Conservation (phyloP, 1,284 basidiomycete genomes). For the Ustilago lituana region DNA sequence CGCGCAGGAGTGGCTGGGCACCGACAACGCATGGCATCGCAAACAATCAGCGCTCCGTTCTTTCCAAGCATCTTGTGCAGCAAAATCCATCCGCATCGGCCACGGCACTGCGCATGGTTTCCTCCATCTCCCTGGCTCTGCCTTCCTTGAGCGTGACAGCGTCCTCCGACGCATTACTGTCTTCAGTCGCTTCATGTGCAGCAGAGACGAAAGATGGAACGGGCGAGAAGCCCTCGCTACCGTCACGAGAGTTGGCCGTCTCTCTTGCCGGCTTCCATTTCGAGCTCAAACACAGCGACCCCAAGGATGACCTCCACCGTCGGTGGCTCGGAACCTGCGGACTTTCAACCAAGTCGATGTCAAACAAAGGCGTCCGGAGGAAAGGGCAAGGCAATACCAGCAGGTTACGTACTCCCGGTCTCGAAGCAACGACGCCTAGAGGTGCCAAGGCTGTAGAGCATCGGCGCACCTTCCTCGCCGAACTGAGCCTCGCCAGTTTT, state of each 20-base stretch:
- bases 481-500: conserved; percentile 34
- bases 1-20: conserved; percentile 19
- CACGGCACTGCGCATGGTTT: conserved; percentile 22
- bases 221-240: not conserved
- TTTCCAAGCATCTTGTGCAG: conserved; percentile 41
- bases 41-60: conserved; percentile 16
- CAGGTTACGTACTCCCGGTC: not conserved
- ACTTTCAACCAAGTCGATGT: not conserved
- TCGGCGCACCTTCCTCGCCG: conserved; percentile 52
- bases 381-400: not conserved
- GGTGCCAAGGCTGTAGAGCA: conserved; percentile 39
- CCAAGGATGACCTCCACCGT: conserved; percentile 52
- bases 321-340: conserved; percentile 64
- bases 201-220: not conserved
- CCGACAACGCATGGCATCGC: conserved; percentile 11
- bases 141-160: conserved; percentile 34
- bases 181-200: conserved; percentile 5
- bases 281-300: conserved; percentile 51
- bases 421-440: too few species aligned
- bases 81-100: conserved; percentile 26
- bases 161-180: conserved; percentile 29
- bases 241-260: conserved; percentile 21
- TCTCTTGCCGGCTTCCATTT: conserved; percentile 43
- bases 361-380: not conserved
- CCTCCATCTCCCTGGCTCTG: conserved; percentile 22